Percentiles rank a stretch among this genome's conserved stretches.
These are phyloP conservation scores for Fulvia fulva DNA, from an alignment of 2,329 filamentous ascomycete genomes.

Conservation along the genomic window DNA sequence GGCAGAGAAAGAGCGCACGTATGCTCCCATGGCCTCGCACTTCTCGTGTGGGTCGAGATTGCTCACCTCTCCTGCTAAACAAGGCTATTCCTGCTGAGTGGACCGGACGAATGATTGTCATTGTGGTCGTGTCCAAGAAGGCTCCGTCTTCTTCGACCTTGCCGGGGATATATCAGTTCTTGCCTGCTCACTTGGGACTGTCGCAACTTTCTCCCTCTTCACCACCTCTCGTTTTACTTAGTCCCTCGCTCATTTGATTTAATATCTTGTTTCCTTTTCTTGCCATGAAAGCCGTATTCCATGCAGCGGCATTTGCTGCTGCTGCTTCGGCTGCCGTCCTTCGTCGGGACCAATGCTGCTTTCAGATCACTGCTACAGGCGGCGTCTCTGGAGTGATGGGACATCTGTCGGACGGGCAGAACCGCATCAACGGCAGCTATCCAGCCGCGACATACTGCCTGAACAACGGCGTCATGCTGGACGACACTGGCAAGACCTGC, in stretches of 20 bases:
- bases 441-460: slow-evolving; percentile 16
- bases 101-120: background rate
- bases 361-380: slow-evolving; percentile 21
- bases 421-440: slow-evolving; percentile 17
- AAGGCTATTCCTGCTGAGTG: background rate
- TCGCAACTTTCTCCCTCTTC: background rate
- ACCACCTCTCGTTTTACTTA: background rate
- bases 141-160: background rate
- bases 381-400: slow-evolving; percentile 20
- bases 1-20: slow-evolving; percentile 1
- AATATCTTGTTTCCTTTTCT: slow-evolving; percentile 6
- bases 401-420: slow-evolving; percentile 22
- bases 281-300: slow-evolving; percentile 14
- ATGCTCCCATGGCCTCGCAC: background rate
- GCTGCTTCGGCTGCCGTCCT: slow-evolving; percentile 17
- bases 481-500: slow-evolving; percentile 6
- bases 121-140: background rate
- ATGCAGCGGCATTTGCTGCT: slow-evolving; percentile 16
- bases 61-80: background rate
- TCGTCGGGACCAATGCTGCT: slow-evolving; percentile 20
- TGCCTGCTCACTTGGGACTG: background rate
- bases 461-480: slow-evolving; percentile 14
- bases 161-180: background rate
- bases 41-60: slow-evolving; percentile 2
- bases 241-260: slow-evolving; percentile 12